A percentile compares a stretch with the other conserved stretches of the same genome.
These are phyloP conservation scores for Aspergillus tubingensis DNA, from an alignment of 2,329 filamentous ascomycete species.

Conservation along the genomic window DNA sequence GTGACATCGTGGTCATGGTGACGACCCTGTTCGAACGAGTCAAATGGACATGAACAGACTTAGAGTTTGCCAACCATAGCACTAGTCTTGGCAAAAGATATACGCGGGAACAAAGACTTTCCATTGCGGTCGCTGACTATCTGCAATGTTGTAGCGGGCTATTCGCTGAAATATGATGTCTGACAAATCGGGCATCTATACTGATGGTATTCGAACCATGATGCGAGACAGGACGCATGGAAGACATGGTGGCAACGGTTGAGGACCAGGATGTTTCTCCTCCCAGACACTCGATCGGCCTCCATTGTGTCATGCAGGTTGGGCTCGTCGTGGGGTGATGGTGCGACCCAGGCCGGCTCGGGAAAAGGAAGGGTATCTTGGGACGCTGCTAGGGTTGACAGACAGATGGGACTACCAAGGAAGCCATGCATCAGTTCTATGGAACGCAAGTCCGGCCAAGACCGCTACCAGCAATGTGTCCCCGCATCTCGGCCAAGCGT, in stretches of 20 bases:
- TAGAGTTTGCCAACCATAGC: background rate
- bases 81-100: background rate
- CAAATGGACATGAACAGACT: background rate
- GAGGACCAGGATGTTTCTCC: conserved; percentile 25
- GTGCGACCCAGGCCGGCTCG: conserved; percentile 18
- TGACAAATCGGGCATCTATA: conserved; percentile 36
- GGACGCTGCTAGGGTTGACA: conserved; percentile 27
- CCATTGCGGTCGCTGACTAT: background rate
- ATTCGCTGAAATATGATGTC: conserved; percentile 23
- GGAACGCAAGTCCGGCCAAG: conserved; percentile 17
- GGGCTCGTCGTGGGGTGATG: conserved; percentile 9
- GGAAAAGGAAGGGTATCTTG: conserved; percentile 21
- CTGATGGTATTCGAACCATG: conserved; percentile 33
- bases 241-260: conserved; percentile 35
- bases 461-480: conserved; percentile 22
- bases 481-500: conserved; percentile 25
- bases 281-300: background rate
- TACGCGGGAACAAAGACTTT: background rate
- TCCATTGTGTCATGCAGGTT: conserved; percentile 5
- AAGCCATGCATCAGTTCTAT: conserved; percentile 16
- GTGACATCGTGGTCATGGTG: background rate
- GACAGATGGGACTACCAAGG: conserved; percentile 30
- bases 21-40: background rate
- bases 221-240: conserved; percentile 30
- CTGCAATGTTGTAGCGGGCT: background rate